Conservation (phyloP, 1,284 basidiomycete genomes). For the Trametes polyzona region DNA sequence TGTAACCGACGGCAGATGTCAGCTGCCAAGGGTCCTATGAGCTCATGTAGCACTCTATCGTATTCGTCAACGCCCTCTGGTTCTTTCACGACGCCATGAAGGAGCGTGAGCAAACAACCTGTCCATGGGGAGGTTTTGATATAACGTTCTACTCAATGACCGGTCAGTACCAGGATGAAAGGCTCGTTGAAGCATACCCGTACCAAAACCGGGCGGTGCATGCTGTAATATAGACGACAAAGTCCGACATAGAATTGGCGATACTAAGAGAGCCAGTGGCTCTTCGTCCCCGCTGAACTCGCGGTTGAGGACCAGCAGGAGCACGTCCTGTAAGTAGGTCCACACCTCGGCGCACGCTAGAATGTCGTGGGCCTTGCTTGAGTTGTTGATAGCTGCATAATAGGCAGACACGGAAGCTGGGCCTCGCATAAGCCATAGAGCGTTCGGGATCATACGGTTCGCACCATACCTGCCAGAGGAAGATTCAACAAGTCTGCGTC, state of each 20-base stretch:
- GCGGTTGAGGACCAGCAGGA: conserved; percentile 50
- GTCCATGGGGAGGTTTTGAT: conserved; percentile 54
- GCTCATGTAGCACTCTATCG: neutral
- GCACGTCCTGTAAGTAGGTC: conserved; percentile 53
- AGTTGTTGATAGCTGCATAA: conserved; percentile 38
- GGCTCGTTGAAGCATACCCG: conserved; percentile 9
- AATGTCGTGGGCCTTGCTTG: conserved; percentile 33
- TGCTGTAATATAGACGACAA: conserved; percentile 43
- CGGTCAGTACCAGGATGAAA: neutral
- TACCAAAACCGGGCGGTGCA: conserved; percentile 39
- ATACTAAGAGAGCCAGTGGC: conserved; percentile 51
- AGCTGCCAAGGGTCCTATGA: neutral
- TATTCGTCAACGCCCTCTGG: neutral
- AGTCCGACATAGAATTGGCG: conserved; percentile 53
- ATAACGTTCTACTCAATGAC: conserved; percentile 18
- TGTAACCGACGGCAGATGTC: neutral
- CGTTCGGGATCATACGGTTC: neutral
- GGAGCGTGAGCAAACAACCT: conserved; percentile 39
- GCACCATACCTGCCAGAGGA: conserved; percentile 38
- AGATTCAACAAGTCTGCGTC: conserved; percentile 35
- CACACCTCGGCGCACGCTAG: conserved; percentile 54
- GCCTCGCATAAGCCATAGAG: conserved; percentile 1
- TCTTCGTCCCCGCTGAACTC: conserved; percentile 49
- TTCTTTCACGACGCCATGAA: conserved; percentile 24
- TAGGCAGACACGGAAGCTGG: conserved; percentile 58